phyloP scores from a whole-genome alignment of 1,284 basidiomycete genomes.

The Apiotrichum gracile region DNA sequence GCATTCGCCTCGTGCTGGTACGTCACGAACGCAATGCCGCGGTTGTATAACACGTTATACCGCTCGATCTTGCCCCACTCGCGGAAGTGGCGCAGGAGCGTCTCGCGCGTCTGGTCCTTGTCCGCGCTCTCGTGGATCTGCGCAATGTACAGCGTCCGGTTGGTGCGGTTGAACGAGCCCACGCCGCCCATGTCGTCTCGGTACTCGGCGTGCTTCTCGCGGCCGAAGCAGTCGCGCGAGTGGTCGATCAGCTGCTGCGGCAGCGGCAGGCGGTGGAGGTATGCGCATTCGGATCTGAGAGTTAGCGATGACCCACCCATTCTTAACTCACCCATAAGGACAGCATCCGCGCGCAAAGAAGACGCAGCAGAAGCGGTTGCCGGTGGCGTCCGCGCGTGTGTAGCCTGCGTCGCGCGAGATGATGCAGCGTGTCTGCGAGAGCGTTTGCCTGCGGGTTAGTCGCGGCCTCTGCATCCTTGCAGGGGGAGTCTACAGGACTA shows the following conservation, averaged over 20 bases:
- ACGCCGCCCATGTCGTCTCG: constrained; percentile 99
- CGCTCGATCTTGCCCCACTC: constrained; percentile 96
- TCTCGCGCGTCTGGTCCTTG: constrained; percentile 81
- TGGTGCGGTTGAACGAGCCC: constrained; percentile 87
- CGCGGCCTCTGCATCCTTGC: neutral
- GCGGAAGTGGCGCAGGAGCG: constrained; percentile 85
- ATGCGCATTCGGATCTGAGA: constrained; percentile 80
- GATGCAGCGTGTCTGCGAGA: constrained; percentile 65
- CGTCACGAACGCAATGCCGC: constrained; percentile 95
- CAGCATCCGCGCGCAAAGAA: constrained; percentile 96
- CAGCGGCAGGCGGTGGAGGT: constrained; percentile 79
- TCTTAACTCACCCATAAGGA: constrained; percentile 65
- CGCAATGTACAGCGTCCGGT: constrained; percentile 91
- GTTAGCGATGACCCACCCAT: neutral
- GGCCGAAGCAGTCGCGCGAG: constrained; percentile 92
- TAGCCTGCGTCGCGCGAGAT: constrained; percentile 85
- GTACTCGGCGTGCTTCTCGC: constrained; percentile 96
- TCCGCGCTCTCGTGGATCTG: constrained; percentile 86
- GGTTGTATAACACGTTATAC: constrained; percentile 85
- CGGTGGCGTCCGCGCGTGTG: constrained; percentile 85
- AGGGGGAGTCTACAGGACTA: neutral
- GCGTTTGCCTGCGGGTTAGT: constrained; percentile 67
- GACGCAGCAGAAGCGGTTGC: constrained; percentile 86
- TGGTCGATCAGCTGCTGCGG: constrained; percentile 71
- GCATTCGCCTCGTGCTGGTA: constrained; percentile 80